phyloP scores from a whole-genome alignment of 192 early-diverging fungal species.

The Coemansia asiatica region DNA sequence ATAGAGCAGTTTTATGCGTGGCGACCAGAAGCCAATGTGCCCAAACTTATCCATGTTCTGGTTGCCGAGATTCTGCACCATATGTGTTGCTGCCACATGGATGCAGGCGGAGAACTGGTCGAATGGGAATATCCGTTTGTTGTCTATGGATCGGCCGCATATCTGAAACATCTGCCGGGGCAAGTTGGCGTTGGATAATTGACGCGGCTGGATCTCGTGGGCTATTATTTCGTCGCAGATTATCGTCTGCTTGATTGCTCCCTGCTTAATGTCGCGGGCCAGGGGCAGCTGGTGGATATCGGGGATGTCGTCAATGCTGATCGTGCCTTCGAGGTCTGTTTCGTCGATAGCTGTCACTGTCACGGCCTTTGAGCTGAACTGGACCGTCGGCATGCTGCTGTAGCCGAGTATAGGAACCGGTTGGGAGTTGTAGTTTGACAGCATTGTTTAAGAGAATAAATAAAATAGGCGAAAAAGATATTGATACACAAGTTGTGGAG shows the following conservation, averaged over 20 bases:
- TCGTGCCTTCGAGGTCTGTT: constrained; percentile 20
- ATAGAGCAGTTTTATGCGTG: constrained; percentile 34
- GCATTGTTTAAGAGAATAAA: neutral
- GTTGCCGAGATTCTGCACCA: constrained; percentile 27
- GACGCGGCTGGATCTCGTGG: constrained; percentile 33
- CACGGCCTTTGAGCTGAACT: constrained; percentile 31
- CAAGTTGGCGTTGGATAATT: constrained; percentile 12
- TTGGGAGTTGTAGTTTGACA: neutral
- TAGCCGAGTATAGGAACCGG: constrained; percentile 12
- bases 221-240: constrained; percentile 34
- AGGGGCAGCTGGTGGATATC: constrained; percentile 28
- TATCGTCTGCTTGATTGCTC: constrained; percentile 30
- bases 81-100: constrained; percentile 28
- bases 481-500: too few relatives aligned
- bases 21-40: constrained; percentile 35
- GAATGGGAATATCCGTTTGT: constrained; percentile 20
- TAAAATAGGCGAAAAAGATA: neutral
- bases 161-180: constrained; percentile 33
- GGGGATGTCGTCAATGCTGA: constrained; percentile 28
- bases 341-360: constrained; percentile 15
- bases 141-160: constrained; percentile 25
- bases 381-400: constrained; percentile 10
- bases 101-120: constrained; percentile 26
- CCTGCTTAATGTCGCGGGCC: constrained; percentile 12
- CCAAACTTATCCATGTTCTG: constrained; percentile 20